A percentile compares a stretch with the other conserved stretches of the same genome.
Evolutionary conservation across 257 asterid species (phyloP).

Genomic region (Cinchona pubescens): DNA sequence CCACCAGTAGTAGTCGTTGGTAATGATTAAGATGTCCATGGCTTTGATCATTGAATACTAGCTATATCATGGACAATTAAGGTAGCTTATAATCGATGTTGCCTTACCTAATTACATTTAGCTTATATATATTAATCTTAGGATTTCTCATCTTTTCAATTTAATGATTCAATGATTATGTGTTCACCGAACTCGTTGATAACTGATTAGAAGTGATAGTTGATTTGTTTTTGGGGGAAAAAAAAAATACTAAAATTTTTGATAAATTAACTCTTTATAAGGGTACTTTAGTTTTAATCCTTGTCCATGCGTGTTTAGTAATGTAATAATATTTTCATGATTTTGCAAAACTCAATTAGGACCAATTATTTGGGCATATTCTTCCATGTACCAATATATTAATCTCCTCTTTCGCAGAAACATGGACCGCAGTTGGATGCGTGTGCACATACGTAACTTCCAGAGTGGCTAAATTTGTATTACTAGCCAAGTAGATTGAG

Average conservation of each 20-base stretch:
- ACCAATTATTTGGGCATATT: neutral
- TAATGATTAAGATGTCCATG: constrained; percentile 10
- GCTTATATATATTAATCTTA: neutral
- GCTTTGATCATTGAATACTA: neutral
- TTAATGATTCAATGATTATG: constrained; percentile 8
- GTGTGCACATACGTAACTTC: constrained; percentile 1
- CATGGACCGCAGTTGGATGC: neutral
- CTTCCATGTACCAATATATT: neutral
- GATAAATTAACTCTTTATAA: neutral
- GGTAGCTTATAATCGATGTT: neutral
- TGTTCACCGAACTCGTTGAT: constrained; percentile 1
- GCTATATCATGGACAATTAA: neutral
- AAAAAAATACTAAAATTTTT: neutral
- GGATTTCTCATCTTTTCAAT: neutral
- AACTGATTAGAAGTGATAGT: constrained; percentile 19
- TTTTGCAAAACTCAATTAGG: neutral
- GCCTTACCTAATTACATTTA: constrained; percentile 10
- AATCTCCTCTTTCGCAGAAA: neutral
- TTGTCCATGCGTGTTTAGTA: neutral
- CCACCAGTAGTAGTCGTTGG: constrained; percentile 12
- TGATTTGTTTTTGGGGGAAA: neutral
- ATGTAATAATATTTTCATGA: neutral
- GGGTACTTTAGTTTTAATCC: neutral
- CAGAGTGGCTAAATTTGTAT: neutral
- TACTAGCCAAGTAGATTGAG: neutral